Evolutionary conservation across 2,329 filamentous ascomycete species (phyloP).

Genomic region (Aspergillus uvarum): DNA sequence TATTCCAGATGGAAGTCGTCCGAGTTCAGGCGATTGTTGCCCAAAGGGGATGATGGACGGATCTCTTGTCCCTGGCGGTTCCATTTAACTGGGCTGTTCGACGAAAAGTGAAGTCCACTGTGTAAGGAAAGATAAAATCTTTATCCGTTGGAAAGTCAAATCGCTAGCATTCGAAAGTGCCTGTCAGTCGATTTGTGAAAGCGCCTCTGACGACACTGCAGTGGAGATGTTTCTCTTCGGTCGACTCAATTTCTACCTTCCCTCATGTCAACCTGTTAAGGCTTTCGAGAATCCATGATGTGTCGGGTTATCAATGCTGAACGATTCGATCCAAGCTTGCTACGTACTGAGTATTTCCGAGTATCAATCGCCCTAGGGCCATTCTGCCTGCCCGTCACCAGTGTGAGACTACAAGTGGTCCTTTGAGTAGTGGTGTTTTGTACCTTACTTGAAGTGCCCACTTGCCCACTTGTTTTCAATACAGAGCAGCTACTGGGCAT

Average conservation of each 20-base stretch:
- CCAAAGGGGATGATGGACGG: neutral
- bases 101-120: neutral
- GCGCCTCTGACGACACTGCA: conserved; percentile 8
- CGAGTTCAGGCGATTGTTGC: conserved; percentile 6
- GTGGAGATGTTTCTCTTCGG: conserved; percentile 2
- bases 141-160: neutral
- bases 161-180: neutral
- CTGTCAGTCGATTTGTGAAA: neutral
- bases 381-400: too few species aligned
- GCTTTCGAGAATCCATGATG: neutral
- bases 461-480: neutral
- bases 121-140: neutral
- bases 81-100: neutral
- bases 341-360: neutral
- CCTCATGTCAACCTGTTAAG: neutral
- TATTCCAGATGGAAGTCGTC: conserved; percentile 2
- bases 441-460: neutral
- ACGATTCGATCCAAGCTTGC: neutral
- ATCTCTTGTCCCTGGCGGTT: neutral
- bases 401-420: too few species aligned
- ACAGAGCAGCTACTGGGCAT: neutral
- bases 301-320: neutral
- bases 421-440: neutral
- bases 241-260: neutral
- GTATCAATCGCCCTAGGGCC: neutral